Conservation (phyloP, 768 basidiomycete species). For the Pleurotus pulmonarius region DNA sequence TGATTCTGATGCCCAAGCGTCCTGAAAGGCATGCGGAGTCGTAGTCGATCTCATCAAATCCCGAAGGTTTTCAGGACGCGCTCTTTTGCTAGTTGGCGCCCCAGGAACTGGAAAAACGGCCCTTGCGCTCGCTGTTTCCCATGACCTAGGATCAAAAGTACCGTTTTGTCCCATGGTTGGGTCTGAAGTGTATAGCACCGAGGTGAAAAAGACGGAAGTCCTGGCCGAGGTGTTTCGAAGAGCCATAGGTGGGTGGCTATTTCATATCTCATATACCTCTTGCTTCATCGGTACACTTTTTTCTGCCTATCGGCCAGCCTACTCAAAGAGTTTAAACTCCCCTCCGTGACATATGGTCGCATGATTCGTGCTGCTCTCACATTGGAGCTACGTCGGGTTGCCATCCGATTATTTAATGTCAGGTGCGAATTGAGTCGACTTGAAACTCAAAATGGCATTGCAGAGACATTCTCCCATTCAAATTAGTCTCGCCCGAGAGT, state of each 20-base stretch:
- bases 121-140: constrained; percentile 90
- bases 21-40: constrained; percentile 79
- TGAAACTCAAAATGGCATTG: neutral
- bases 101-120: constrained; percentile 99
- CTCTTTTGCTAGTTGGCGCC: constrained; percentile 87
- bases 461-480: neutral
- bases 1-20: constrained; percentile 1
- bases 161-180: constrained; percentile 99
- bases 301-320: neutral
- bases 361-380: neutral
- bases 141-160: constrained; percentile 91
- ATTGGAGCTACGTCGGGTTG: neutral
- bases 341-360: neutral
- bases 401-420: neutral
- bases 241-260: constrained; percentile 76
- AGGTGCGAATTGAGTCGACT: neutral
- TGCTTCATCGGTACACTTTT: neutral
- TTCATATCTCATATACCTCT: neutral
- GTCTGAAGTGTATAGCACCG: constrained; percentile 92
- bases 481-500: neutral
- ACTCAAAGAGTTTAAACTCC: neutral
- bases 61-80: constrained; percentile 91
- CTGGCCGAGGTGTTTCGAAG: constrained; percentile 91
- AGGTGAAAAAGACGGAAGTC: constrained; percentile 99
- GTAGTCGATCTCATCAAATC: constrained; percentile 87